Base-by-base conservation (phyloP, 306 rosid species). In the Quillaja saponaria region DNA sequence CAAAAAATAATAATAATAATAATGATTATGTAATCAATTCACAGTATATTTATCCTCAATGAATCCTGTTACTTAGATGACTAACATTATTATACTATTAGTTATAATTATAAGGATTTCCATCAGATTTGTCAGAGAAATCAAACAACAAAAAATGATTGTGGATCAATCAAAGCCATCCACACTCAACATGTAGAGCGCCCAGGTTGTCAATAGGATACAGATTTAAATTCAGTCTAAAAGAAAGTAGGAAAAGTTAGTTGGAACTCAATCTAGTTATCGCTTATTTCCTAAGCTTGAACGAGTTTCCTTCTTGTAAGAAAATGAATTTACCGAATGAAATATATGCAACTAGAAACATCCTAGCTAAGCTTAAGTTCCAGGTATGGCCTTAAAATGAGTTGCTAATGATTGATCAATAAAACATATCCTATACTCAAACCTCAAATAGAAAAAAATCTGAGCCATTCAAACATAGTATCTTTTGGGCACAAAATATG, bases 361-460 rank as follows among this genome's bases (percentile, higher is more conserved):
- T 25, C 31, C 2, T 4, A 25, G 31, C 31, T 25, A 25, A 25
- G 31, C 4, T 2, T 25, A 25, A 25, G 3, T 1, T 2, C 21
- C 51, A 14, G 21, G 60, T 38, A 21, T 25, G 37, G 19, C 49
- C 19, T 44, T 34, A 66, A 1, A 25, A 1, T 25, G 31, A 25
- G 31, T n/a, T n/a, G 16, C 34, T 4, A 25, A 4, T 1, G 31
- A 4, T 51, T 11, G 46, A 41, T n/a, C 44, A 2, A 46, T 44
- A 46, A 57, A 44, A 33, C 11, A 33, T 44, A 13, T 7, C 21
- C 55, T 53, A 42, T 13, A 21, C 55, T 55, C 33, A 13, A 66
- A 47, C 15, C 19, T 34, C 40, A 44, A 31, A n/a, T n/a, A n/a
- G 31, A 25, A 25, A 25, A 25, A 25, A 25, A 25, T 19, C 15